A percentile compares a stretch with the other conserved stretches of the same genome.
These are phyloP conservation scores for Sclerotinia subarctica DNA, from an alignment of 2,329 filamentous ascomycete genomes.

Conservation along the genomic window DNA sequence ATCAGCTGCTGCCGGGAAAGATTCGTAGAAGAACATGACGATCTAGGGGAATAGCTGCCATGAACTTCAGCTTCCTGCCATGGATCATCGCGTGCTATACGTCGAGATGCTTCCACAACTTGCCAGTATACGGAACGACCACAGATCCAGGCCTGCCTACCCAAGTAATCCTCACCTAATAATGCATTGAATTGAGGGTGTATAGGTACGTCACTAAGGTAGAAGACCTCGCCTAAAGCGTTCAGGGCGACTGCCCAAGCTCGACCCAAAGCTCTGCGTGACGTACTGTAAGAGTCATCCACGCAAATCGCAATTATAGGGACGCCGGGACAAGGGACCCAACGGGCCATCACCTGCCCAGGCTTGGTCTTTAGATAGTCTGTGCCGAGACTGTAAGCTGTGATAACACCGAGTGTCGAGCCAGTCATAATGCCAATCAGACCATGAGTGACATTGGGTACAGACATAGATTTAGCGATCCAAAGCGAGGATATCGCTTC, in stretches of 20 bases:
- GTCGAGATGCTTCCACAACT: conserved; percentile 72
- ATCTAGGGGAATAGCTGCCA: conserved; percentile 77
- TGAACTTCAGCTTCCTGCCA: conserved; percentile 64
- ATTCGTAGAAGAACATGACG: conserved; percentile 70
- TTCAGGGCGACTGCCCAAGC: conserved; percentile 94
- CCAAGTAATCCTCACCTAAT: conserved; percentile 51
- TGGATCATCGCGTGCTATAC: conserved; percentile 68
- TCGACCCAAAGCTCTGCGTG: conserved; percentile 65
- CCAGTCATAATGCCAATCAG: conserved; percentile 80
- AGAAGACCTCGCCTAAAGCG: conserved; percentile 87
- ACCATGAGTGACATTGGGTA: conserved; percentile 70
- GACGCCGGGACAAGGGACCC: conserved; percentile 88
- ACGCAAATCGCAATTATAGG: conserved; percentile 81
- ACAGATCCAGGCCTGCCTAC: conserved; percentile 72
- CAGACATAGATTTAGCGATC: conserved; percentile 77
- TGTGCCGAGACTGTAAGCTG: conserved; percentile 70
- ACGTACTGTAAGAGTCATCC: conserved; percentile 75
- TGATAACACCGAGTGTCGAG: conserved; percentile 78
- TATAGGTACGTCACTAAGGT: conserved; percentile 68
- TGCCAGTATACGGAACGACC: conserved; percentile 80
- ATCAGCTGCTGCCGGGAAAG: conserved; percentile 66
- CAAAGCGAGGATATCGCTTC: conserved; percentile 78
- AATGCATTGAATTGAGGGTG: conserved; percentile 48
- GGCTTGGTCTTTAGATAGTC: conserved; percentile 53
- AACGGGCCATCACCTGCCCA: conserved; percentile 81